A percentile compares a stretch with the other conserved stretches of the same genome.
Conservation (phyloP, 208 protist species). For the Crithidia brevicula region DNA sequence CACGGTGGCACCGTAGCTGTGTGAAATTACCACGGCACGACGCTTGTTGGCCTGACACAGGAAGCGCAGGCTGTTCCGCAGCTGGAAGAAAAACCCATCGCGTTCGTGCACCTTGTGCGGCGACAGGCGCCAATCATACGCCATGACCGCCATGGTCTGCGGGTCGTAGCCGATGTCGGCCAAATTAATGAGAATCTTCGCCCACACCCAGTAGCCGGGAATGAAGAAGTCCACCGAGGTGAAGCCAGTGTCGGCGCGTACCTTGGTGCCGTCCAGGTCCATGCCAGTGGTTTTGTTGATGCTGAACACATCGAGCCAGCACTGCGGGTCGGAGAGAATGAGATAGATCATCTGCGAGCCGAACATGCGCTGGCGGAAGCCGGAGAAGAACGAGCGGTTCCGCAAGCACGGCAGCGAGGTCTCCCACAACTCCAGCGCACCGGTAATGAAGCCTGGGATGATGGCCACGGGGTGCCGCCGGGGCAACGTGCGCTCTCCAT, state of each 20-base stretch:
- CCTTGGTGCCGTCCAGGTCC: constrained; percentile 77
- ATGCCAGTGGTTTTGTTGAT: constrained; percentile 68
- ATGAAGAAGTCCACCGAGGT: constrained; percentile 90
- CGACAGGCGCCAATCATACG: constrained; percentile 94
- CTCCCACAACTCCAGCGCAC: constrained; percentile 89
- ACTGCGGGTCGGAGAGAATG: constrained; percentile 72
- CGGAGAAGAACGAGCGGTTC: constrained; percentile 45
- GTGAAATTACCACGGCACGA: constrained; percentile 79
- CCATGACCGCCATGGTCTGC: constrained; percentile 86
- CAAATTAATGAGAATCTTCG: constrained; percentile 91
- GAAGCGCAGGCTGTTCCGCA: constrained; percentile 71
- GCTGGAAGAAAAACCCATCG: constrained; percentile 85
- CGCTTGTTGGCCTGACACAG: constrained; percentile 76
- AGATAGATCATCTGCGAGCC: constrained; percentile 77
- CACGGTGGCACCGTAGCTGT: constrained; percentile 90
- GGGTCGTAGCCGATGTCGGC: constrained; percentile 93
- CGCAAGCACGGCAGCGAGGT: constrained; percentile 55
- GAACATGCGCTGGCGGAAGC: constrained; percentile 86
- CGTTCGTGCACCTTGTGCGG: constrained; percentile 67
- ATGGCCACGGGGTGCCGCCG: constrained; percentile 81
- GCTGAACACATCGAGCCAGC: constrained; percentile 81
- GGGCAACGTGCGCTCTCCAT: constrained; percentile 37
- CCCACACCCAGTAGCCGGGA: constrained; percentile 93
- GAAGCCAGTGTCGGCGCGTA: constrained; percentile 86
- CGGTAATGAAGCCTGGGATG: constrained; percentile 86